Base-by-base conservation (phyloP, 106 monocot species). In the Dendrobium chrysotoxum region DNA sequence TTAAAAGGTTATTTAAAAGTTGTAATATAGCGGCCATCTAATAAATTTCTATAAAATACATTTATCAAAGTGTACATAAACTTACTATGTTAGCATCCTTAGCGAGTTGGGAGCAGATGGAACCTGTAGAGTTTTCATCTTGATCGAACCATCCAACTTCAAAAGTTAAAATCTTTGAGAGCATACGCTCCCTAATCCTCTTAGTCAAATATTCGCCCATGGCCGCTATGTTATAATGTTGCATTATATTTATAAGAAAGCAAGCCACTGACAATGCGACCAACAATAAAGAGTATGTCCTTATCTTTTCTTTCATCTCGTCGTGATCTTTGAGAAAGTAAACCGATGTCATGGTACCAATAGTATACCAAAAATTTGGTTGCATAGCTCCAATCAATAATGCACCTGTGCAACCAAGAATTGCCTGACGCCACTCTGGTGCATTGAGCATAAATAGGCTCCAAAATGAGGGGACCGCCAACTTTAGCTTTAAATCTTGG, bases 131-230 rank as follows among this genome's bases (percentile, higher is more conserved):
- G 28, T 82, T 76, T 25, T 64, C 64, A 12, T 35, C 41, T 76
- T 65, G 28, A 65, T 82, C 82, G 53, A 82, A 82, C 76, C 82
- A 82, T 13, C 76, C 76, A 0, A 82, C 45, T 28, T 76, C 76
- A 30, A 81, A 76, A 2, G 76, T 64, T 28, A 76, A 45, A 0
- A 76, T 21, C 28, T 82, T 82, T 21, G 81, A 81, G 8, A 82
- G 76, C 76, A 82, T 76, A 8, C 46, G 75, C 75, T 40, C 42
- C 28, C 80, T 75, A 40, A 81, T 35, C 76, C 75, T 81, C 8
- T 40, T 81, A 1, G 81, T 81, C 12, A 81, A 53, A 4, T 55
- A 75, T 41, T 81, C 64, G 2, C 76, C 64, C 81, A 81, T 76
- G 25, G 65, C 45, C 1, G 75, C 82, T 8, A 82, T 76, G 65